Evolutionary conservation across 2,329 filamentous ascomycete genomes (phyloP).

Genomic region (Colletotrichum sojae): DNA sequence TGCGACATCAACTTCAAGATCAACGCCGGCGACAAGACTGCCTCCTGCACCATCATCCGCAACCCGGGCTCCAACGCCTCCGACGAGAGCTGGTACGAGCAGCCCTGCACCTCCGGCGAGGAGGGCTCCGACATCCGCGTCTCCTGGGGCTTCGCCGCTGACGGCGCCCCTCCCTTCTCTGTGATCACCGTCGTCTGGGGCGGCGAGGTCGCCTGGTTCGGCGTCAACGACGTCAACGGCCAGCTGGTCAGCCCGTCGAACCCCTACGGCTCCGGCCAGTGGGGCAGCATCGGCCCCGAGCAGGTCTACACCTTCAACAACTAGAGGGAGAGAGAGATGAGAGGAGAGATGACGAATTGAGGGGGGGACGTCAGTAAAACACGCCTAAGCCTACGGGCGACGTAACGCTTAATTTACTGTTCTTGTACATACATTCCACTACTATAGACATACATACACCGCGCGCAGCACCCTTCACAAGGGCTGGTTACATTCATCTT

Average conservation of each 20-base stretch:
- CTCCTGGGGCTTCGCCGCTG: constrained; percentile 7
- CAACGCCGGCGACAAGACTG: constrained; percentile 5
- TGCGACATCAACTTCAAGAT: constrained; percentile 28
- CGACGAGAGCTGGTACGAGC: constrained; percentile 16
- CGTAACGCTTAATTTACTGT: not conserved
- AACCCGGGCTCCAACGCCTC: not conserved
- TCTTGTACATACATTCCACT: constrained; percentile 1
- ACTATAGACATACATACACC: not conserved
- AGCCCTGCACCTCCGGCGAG: constrained; percentile 3
- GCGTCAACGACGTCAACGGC: constrained; percentile 13
- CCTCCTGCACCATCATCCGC: constrained; percentile 13
- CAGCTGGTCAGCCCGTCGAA: constrained; percentile 7
- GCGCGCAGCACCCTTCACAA: constrained; percentile 1
- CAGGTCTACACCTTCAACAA: constrained; percentile 13
- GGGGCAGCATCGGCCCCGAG: constrained; percentile 16
- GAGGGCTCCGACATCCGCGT: constrained; percentile 3
- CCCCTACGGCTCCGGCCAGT: constrained; percentile 20
- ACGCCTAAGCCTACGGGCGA: not conserved
- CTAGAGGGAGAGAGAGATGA: no score
- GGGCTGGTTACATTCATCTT: not conserved
- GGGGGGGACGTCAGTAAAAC: not conserved
- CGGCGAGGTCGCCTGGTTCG: constrained; percentile 8
- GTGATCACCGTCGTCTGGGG: constrained; percentile 6
- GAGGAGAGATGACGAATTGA: no score
- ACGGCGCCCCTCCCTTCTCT: not conserved